phyloP scores from a whole-genome alignment of 148 eudicot species.

The Rhododendron simsii region DNA sequence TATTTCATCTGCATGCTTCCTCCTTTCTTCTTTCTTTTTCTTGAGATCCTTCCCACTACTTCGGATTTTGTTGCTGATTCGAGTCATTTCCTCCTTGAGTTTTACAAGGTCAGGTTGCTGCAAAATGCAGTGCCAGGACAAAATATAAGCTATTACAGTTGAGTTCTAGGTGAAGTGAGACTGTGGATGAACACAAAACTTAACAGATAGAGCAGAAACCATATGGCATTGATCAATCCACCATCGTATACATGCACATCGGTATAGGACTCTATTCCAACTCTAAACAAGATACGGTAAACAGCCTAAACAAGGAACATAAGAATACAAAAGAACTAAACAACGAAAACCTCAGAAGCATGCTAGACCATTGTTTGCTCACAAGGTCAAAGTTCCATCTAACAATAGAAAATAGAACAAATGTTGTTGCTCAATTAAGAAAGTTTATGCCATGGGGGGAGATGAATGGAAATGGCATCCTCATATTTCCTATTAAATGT shows the following conservation, averaged over 20 bases:
- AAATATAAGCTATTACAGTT: neutral
- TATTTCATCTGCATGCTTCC: constrained; percentile 59
- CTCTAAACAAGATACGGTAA: neutral
- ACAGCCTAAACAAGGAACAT: neutral
- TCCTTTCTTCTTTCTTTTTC: constrained; percentile 79
- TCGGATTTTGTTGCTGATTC: constrained; percentile 62
- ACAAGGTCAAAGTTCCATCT: neutral
- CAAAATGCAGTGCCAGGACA: constrained; percentile 13
- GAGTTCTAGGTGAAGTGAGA: constrained; percentile 5
- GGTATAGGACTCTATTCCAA: too few species aligned
- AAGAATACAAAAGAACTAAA: neutral
- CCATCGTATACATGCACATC: neutral
- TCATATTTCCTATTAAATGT: neutral
- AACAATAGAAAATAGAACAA: neutral
- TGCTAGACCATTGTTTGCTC: neutral
- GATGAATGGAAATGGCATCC: neutral
- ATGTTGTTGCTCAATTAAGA: neutral
- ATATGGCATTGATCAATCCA: neutral
- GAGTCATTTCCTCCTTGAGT: constrained; percentile 68
- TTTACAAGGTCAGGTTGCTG: constrained; percentile 90
- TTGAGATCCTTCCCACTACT: constrained; percentile 78
- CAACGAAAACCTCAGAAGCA: neutral
- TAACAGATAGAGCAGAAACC: neutral
- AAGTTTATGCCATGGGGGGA: neutral
- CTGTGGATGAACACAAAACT: neutral